Conservation (phyloP, 495 filamentous ascomycete genomes). For the Cairneyella variabilis region DNA sequence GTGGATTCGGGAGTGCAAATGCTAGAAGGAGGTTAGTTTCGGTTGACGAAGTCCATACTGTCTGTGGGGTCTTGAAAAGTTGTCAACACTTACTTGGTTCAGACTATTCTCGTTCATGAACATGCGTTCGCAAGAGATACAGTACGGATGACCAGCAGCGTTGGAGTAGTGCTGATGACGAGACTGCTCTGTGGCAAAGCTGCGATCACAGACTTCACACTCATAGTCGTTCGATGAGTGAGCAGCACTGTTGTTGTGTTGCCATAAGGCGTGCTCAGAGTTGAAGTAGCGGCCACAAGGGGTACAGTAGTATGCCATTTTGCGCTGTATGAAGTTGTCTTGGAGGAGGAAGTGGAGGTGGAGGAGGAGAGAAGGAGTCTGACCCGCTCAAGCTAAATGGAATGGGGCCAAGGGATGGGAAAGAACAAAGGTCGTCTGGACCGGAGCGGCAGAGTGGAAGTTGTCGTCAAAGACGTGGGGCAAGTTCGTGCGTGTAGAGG, state of each 20-base stretch:
- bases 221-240: constrained; percentile 8
- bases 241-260: constrained; percentile 20
- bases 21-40: constrained; percentile 9
- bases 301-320: too few species aligned
- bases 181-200: constrained; percentile 8
- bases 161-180: constrained; percentile 22
- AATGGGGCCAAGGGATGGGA: too few species aligned
- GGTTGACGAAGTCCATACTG: background rate
- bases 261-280: too few species aligned
- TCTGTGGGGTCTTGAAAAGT: background rate
- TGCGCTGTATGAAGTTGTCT: too few species aligned
- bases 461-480: too few species aligned
- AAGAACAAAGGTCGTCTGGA: too few species aligned
- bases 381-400: too few species aligned
- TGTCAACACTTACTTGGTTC: constrained; percentile 16
- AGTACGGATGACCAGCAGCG: constrained; percentile 21
- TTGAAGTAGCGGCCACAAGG: too few species aligned
- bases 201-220: constrained; percentile 20
- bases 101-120: constrained; percentile 25
- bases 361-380: too few species aligned
- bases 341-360: too few species aligned
- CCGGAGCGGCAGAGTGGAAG: too few species aligned
- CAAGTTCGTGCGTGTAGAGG: too few species aligned
- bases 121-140: constrained; percentile 22
- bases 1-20: constrained; percentile 29